phyloP scores from a whole-genome alignment of 768 basidiomycete species.

The Suillus ampliporus region DNA sequence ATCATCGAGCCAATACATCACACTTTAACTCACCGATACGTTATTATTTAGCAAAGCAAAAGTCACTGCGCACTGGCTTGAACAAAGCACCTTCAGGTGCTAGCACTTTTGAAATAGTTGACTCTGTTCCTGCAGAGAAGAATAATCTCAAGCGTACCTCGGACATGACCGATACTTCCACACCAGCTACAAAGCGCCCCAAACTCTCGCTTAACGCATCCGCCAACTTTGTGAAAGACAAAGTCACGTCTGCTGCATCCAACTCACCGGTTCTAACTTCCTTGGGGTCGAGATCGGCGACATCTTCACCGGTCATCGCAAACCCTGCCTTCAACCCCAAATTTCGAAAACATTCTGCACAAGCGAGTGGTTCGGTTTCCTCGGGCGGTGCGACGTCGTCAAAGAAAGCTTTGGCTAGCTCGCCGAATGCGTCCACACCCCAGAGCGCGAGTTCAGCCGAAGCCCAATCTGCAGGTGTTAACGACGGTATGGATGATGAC shows the following conservation, averaged over 20 bases:
- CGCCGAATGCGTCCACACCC: not conserved
- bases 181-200: not conserved
- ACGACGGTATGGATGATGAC: not conserved
- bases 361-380: not conserved
- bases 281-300: not conserved
- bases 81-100: not conserved
- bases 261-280: not conserved
- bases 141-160: conserved; percentile 1
- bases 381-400: no score
- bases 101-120: not conserved
- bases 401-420: not conserved
- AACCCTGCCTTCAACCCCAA: not conserved
- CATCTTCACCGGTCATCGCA: not conserved
- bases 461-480: not conserved
- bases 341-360: not conserved
- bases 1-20: not conserved
- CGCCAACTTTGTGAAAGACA: not conserved
- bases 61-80: not conserved
- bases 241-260: not conserved
- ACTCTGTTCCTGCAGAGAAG: not conserved
- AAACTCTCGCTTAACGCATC: not conserved
- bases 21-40: not conserved
- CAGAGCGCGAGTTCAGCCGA: not conserved
- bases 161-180: not conserved
- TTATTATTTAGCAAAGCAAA: not conserved